Percentiles rank a stretch among this genome's conserved stretches.
Evolutionary conservation across 306 rosid genomes (phyloP).

Genomic region (Ormosia semicastrata): DNA sequence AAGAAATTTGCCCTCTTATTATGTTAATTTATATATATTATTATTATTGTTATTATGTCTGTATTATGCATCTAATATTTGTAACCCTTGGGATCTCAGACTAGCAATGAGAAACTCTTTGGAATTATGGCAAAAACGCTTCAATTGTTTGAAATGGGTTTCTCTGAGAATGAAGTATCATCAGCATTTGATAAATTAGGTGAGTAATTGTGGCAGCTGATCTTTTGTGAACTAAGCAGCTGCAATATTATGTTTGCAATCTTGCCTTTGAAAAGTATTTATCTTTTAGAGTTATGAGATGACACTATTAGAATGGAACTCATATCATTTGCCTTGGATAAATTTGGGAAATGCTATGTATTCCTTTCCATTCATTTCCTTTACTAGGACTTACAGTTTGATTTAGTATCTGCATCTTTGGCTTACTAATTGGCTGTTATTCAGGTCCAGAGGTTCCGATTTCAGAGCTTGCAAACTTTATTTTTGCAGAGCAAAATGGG

Average conservation of each 20-base stretch:
- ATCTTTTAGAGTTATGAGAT: slow-evolving; percentile 5
- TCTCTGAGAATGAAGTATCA: slow-evolving; percentile 87
- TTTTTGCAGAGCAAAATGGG: slow-evolving; percentile 62
- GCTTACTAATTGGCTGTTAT: slow-evolving; percentile 29
- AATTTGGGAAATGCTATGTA: slow-evolving; percentile 20
- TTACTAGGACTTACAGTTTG: neutral
- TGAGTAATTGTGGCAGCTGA: slow-evolving; percentile 39
- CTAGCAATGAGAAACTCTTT: slow-evolving; percentile 62
- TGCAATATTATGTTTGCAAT: neutral
- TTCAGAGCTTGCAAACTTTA: slow-evolving; percentile 67
- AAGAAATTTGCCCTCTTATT: neutral
- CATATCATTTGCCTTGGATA: slow-evolving; percentile 2
- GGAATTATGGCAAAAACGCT: slow-evolving; percentile 92
- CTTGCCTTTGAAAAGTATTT: slow-evolving; percentile 12
- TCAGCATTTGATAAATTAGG: slow-evolving; percentile 81
- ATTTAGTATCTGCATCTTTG: slow-evolving; percentile 24
- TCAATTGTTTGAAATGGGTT: slow-evolving; percentile 90
- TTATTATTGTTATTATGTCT: neutral
- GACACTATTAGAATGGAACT: slow-evolving; percentile 1
- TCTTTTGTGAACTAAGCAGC: slow-evolving; percentile 1
- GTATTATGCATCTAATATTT: slow-evolving; percentile 10
- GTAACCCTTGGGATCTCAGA: slow-evolving; percentile 39
- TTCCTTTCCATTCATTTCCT: neutral
- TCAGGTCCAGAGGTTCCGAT: slow-evolving; percentile 73
- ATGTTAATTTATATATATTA: neutral